Conservation (phyloP, 1,284 basidiomycete genomes). For the Cystobasidium pallidum region DNA sequence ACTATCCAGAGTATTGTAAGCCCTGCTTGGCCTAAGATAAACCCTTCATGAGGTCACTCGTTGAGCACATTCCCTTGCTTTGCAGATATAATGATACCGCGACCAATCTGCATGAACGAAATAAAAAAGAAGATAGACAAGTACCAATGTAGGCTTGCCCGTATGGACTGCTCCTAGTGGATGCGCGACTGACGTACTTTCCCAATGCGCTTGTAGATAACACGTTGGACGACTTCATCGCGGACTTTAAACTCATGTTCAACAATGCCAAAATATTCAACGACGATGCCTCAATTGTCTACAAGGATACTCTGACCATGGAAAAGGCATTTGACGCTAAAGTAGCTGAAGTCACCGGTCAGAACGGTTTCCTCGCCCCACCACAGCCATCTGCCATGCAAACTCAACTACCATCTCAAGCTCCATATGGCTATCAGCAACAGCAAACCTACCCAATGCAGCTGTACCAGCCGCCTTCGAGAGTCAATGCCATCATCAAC, state of each 20-base stretch:
- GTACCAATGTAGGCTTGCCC: constrained; percentile 55
- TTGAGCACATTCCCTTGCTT: background rate
- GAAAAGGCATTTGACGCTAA: constrained; percentile 69
- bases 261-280: constrained; percentile 69
- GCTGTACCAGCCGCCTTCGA: constrained; percentile 18
- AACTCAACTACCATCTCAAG: constrained; percentile 18
- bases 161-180: background rate
- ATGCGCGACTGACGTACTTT: constrained; percentile 48
- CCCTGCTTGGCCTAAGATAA: background rate
- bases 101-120: constrained; percentile 83
- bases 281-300: constrained; percentile 79
- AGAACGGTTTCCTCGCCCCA: background rate
- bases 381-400: background rate
- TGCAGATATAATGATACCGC: constrained; percentile 66
- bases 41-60: background rate
- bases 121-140: constrained; percentile 80
- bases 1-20: constrained; percentile 80
- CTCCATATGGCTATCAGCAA: constrained; percentile 6
- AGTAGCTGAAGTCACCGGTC: constrained; percentile 33
- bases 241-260: constrained; percentile 88
- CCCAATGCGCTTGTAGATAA: constrained; percentile 61
- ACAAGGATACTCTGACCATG: constrained; percentile 89
- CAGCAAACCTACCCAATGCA: constrained; percentile 25
- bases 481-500: background rate
- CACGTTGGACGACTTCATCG: constrained; percentile 70